Base-by-base conservation (phyloP, 805 yeast genomes). In the Nakazawaea laoshanensis region DNA sequence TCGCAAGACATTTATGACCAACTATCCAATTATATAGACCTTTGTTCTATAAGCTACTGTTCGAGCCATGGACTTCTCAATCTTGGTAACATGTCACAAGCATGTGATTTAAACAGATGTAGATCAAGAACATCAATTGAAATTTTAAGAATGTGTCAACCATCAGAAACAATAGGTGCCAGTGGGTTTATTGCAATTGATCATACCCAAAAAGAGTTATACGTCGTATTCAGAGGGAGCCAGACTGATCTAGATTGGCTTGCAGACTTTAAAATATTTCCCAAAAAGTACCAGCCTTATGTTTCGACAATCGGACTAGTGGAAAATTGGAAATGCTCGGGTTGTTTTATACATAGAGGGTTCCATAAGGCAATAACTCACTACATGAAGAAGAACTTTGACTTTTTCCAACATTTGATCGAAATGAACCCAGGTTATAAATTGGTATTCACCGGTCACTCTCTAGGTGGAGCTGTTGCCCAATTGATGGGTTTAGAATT, bases 391-490 rank as follows among this genome's bases (percentile, higher is more conserved):
- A 7, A 10, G 4, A 4, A 24, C 2, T n/a, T n/a, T n/a, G n/a
- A n/a, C n/a, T n/a, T n/a, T n/a, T 33, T 33, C 29, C 5, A 18
- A 3, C 3, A 6, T 4, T 55, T 77, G 2, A 44, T 53, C 10
- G 39, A 43, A 2, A 44, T 65, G 13, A 53, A 65, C 44, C 70
- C 74, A 0, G 65, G 61, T 16, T 78, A 74, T 47, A 48, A 59
- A 14, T 37, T 80, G 4, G 61, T 69, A 2, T 62, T 78, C 2
- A 59, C 76, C 1, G 94, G 94, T 0, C 94, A 84, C 52, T 83
- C 92, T 0, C 53, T 83, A 26, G 88, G 87, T 3, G 94, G 78
- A 5, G 87, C 88, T 0, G 50, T 79, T 32, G 78, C 87, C 2
- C 53, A 64, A 4, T 53, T 83, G 21, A 65, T 72, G 7, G 89